Percentiles rank a stretch among this genome's conserved stretches.
Evolutionary conservation across 139 green algal species (phyloP).

Genomic region (Gonium pectorale): DNA sequence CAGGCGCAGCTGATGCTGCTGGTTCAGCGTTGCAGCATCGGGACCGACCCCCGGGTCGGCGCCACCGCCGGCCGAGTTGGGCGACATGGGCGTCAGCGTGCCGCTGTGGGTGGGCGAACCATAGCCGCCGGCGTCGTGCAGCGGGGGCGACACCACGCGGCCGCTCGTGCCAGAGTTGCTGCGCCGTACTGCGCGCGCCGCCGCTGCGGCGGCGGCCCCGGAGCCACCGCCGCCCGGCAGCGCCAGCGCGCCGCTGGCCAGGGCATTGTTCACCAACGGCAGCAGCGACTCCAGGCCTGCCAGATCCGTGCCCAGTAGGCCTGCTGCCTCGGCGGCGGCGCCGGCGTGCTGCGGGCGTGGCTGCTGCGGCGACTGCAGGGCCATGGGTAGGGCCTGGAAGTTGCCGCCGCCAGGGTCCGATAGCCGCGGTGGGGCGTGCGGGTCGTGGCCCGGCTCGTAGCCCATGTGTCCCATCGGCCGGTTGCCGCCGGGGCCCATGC

Average conservation of each 20-base stretch:
- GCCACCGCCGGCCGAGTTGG: background rate
- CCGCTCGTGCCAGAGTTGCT: constrained; percentile 27
- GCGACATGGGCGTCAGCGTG: constrained; percentile 10
- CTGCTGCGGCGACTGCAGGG: background rate
- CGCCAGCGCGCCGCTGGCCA: background rate
- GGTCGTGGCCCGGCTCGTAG: background rate
- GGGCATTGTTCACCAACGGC: constrained; percentile 43
- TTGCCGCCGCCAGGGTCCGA: constrained; percentile 23
- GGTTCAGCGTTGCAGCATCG: background rate
- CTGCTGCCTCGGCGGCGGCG: background rate
- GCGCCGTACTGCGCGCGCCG: background rate
- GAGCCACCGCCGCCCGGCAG: too few species aligned
- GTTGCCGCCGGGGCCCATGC: background rate
- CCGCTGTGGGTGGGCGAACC: constrained; percentile 19
- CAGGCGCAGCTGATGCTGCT: too few species aligned
- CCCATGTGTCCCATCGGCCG: background rate
- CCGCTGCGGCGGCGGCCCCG: too few species aligned
- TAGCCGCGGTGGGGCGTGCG: constrained; percentile 17
- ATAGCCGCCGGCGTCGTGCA: background rate
- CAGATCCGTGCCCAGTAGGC: constrained; percentile 19
- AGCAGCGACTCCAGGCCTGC: constrained; percentile 26
- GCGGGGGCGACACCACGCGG: constrained; percentile 22
- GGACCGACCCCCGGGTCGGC: background rate
- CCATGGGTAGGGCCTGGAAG: background rate
- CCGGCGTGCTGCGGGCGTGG: too few species aligned